Evolutionary conservation across 371 early-diverging fungal species (phyloP).

Genomic region (Parasitella parasitica): DNA sequence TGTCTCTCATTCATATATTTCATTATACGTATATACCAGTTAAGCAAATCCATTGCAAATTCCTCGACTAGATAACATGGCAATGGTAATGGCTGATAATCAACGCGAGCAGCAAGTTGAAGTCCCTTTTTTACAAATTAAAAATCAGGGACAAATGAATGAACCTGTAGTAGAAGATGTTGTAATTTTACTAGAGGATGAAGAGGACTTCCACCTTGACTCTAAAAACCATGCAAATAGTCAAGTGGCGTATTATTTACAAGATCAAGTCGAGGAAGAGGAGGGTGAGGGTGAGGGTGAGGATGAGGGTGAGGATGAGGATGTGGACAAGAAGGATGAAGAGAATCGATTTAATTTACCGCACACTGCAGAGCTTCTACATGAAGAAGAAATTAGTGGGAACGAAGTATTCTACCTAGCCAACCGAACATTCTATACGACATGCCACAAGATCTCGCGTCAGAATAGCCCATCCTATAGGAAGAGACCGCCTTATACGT

Average conservation of each 20-base stretch:
- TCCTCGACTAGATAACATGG: not conserved
- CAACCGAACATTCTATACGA: slow-evolving; percentile 44
- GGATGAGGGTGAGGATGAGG: not conserved
- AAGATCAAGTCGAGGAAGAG: not conserved
- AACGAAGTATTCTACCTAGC: slow-evolving; percentile 37
- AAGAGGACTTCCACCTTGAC: not conserved
- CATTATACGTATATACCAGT: not conserved
- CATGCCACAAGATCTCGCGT: slow-evolving; percentile 50
- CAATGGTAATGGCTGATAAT: slow-evolving; percentile 2
- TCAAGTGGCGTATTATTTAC: not conserved
- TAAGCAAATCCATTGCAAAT: not conserved
- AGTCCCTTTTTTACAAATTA: not conserved
- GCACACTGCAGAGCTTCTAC: not conserved
- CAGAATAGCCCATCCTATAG: slow-evolving; percentile 46
- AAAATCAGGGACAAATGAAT: not conserved
- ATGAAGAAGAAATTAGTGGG: not conserved
- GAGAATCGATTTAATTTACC: not conserved
- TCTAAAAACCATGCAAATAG: not conserved
- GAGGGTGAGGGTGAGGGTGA: not conserved
- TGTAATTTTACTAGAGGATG: not conserved
- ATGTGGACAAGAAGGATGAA: not conserved
- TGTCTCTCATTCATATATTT: no score
- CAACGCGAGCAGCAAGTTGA: slow-evolving; percentile 1
- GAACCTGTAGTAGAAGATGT: not conserved
- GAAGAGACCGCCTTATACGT: slow-evolving; percentile 37